These are phyloP conservation scores for Fusarium sp. DNA, from an alignment of 2,329 filamentous ascomycete genomes.

Conservation along the genomic window DNA sequence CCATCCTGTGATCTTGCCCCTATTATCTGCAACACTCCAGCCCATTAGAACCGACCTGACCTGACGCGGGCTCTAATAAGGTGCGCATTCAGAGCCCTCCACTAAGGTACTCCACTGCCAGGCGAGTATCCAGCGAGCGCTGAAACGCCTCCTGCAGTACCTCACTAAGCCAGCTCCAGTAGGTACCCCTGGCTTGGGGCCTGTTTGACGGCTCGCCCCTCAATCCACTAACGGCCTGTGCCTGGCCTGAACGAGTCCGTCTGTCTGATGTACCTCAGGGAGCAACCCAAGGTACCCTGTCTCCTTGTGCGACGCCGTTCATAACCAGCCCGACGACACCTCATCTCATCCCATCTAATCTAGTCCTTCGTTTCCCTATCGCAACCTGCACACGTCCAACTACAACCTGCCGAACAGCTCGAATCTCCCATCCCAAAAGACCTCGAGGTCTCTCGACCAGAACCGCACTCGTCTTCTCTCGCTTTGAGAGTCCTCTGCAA, in stretches of 20 bases:
- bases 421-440: slow-evolving; percentile 14
- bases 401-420: slow-evolving; percentile 17
- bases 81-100: not conserved
- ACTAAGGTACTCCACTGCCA: slow-evolving; percentile 20
- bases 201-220: slow-evolving; percentile 31
- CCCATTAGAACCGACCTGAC: slow-evolving; percentile 19
- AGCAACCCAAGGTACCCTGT: slow-evolving; percentile 24
- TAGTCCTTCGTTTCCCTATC: slow-evolving; percentile 15
- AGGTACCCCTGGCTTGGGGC: slow-evolving; percentile 30
- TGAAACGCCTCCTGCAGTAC: slow-evolving; percentile 34
- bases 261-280: slow-evolving; percentile 36
- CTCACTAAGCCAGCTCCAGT: slow-evolving; percentile 24
- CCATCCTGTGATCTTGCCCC: slow-evolving; percentile 33
- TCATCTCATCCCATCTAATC: slow-evolving; percentile 29
- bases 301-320: slow-evolving; percentile 35
- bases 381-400: slow-evolving; percentile 21
- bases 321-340: slow-evolving; percentile 39
- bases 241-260: slow-evolving; percentile 16
- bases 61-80: not conserved
- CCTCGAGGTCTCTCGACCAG: slow-evolving; percentile 40
- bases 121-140: slow-evolving; percentile 23
- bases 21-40: slow-evolving; percentile 44
- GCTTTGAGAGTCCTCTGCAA: slow-evolving; percentile 48
- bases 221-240: slow-evolving; percentile 38
- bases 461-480: slow-evolving; percentile 32